A percentile compares a stretch with the other conserved stretches of the same genome.
phyloP scores from a whole-genome alignment of 306 rosid species.

The Quercus engelmannii region DNA sequence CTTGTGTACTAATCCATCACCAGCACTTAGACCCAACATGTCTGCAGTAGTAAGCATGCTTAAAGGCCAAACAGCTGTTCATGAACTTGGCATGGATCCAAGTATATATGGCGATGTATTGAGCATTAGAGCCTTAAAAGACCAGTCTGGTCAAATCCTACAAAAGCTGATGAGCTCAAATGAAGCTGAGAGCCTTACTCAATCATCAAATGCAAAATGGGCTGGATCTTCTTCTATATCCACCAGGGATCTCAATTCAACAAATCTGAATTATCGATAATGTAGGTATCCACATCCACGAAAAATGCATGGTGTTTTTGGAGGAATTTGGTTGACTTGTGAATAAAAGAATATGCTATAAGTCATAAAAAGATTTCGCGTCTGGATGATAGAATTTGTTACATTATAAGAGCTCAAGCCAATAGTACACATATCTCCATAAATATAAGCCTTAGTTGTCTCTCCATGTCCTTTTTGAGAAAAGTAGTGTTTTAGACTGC shows the following conservation, averaged over 20 bases:
- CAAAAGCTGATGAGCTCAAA: not conserved
- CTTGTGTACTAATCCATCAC: slow-evolving; percentile 39
- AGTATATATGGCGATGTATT: slow-evolving; percentile 28
- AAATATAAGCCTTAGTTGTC: too few relatives aligned
- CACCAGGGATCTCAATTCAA: not conserved
- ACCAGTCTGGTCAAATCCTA: not conserved
- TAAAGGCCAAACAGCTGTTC: slow-evolving; percentile 38
- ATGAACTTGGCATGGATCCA: slow-evolving; percentile 25
- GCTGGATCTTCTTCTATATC: not conserved
- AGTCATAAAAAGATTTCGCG: too few relatives aligned
- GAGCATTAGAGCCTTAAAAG: slow-evolving; percentile 39
- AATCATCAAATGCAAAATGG: slow-evolving; percentile 1
- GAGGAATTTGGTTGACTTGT: too few relatives aligned
- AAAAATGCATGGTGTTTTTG: too few relatives aligned
- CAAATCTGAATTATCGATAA: not conserved
- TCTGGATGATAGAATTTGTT: too few relatives aligned
- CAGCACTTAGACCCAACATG: slow-evolving; percentile 54
- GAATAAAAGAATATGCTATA: too few relatives aligned
- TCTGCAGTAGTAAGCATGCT: slow-evolving; percentile 70
- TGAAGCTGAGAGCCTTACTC: not conserved
- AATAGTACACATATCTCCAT: too few relatives aligned
- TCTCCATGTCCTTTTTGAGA: too few relatives aligned
- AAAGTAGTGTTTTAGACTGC: too few relatives aligned
- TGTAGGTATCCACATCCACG: not conserved
- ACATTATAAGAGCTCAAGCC: too few relatives aligned